Percentiles rank a stretch among this genome's conserved stretches.
phyloP scores from a whole-genome alignment of 116 monocot genomes.

The Papilionanthe hybrid region DNA sequence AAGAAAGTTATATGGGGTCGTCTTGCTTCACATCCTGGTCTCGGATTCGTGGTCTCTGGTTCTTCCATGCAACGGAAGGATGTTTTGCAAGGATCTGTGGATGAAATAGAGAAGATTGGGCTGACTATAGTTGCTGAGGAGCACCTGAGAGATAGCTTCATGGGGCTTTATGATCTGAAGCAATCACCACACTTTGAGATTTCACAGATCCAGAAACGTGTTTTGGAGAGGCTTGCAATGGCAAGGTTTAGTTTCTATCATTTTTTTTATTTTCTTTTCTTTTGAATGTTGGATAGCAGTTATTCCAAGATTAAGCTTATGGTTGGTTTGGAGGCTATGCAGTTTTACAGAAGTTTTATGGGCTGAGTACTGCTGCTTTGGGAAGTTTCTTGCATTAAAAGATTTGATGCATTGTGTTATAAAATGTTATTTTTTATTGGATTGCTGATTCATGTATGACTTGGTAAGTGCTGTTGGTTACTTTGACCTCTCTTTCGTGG shows the following conservation, averaged over 20 bases:
- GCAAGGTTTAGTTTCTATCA: slow-evolving; percentile 22
- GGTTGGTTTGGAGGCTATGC: background rate
- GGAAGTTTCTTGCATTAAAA: background rate
- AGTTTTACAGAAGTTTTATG: background rate
- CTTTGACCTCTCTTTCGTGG: background rate
- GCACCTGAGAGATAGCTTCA: slow-evolving; percentile 18
- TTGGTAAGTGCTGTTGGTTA: background rate
- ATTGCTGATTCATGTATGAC: background rate
- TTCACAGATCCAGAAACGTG: slow-evolving; percentile 17
- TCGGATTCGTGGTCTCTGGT: slow-evolving; percentile 6
- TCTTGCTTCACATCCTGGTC: slow-evolving; percentile 9
- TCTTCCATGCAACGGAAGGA: background rate
- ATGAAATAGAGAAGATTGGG: slow-evolving; percentile 15
- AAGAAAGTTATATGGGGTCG: slow-evolving; percentile 5
- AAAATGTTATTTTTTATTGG: background rate
- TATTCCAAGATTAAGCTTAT: too few species aligned
- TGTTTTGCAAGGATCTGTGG: background rate
- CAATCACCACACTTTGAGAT: slow-evolving; percentile 15
- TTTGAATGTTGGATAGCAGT: background rate
- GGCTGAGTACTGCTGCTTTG: background rate
- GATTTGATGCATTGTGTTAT: background rate
- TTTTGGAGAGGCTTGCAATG: slow-evolving; percentile 23
- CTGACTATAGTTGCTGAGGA: slow-evolving; percentile 27
- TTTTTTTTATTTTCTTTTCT: background rate
- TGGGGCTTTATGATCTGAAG: slow-evolving; percentile 29